Conservation (phyloP, 352 stramenopile genomes). For the Proteromonas lacertae region DNA sequence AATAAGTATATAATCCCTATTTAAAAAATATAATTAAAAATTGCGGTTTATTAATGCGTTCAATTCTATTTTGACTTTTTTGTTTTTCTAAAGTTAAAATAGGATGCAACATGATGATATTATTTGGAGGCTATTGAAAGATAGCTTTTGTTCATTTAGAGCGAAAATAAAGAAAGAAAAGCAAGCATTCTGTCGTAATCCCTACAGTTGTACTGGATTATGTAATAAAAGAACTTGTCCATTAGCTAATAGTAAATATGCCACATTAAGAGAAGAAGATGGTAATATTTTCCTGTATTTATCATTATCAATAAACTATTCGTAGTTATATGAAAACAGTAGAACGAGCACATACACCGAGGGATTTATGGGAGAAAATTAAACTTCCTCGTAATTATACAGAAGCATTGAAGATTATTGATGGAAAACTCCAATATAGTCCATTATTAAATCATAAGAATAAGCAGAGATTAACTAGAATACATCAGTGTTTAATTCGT, state of each 20-base stretch:
- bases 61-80: too few species aligned
- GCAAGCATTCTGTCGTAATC: constrained; percentile 81
- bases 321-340: constrained; percentile 81
- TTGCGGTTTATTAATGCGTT: too few species aligned
- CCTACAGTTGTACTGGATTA: constrained; percentile 81
- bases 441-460: constrained; percentile 82
- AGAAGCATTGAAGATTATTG: constrained; percentile 64
- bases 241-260: constrained; percentile 85
- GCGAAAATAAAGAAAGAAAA: constrained; percentile 37
- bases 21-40: too few species aligned
- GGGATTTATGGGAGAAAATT: constrained; percentile 90
- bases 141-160: constrained; percentile 97
- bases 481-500: constrained; percentile 91
- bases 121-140: constrained; percentile 91
- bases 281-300: constrained; percentile 31
- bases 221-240: constrained; percentile 81
- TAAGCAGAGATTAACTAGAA: constrained; percentile 94
- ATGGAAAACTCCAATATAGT: constrained; percentile 83
- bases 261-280: constrained; percentile 82
- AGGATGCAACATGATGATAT: constrained; percentile 81
- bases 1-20: too few species aligned
- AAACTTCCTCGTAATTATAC: constrained; percentile 82
- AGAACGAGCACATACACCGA: constrained; percentile 83
- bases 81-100: too few species aligned
- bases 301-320: not conserved